These are phyloP conservation scores for Xylaria arbuscula DNA, from an alignment of 2,329 filamentous ascomycete genomes.

Conservation along the genomic window DNA sequence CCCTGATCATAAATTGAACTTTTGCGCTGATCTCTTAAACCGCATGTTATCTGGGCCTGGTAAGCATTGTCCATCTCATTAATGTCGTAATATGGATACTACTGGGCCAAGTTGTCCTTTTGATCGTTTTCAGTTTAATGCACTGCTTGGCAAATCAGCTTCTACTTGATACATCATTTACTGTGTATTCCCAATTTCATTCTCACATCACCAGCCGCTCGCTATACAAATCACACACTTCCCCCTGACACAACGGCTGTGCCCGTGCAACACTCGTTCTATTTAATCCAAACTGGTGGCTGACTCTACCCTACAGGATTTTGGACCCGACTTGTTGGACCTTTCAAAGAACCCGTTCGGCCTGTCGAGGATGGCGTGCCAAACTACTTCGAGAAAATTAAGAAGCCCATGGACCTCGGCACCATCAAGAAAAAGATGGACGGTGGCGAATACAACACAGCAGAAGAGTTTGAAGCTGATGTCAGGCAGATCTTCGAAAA, in stretches of 20 bases:
- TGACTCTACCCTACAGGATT: conserved; percentile 59
- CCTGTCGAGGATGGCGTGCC: conserved; percentile 67
- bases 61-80: conserved; percentile 48
- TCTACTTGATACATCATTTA: not conserved
- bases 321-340: conserved; percentile 73
- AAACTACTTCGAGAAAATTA: conserved; percentile 70
- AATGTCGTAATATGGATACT: not conserved
- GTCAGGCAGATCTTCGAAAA: conserved; percentile 72
- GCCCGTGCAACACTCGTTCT: not conserved
- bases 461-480: conserved; percentile 66
- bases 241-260: not conserved
- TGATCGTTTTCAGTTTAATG: not conserved
- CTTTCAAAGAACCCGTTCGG: conserved; percentile 70
- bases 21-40: conserved; percentile 67
- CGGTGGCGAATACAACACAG: conserved; percentile 60
- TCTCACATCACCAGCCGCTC: not conserved
- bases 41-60: conserved; percentile 72
- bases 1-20: conserved; percentile 62
- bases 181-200: not conserved
- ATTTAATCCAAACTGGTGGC: not conserved
- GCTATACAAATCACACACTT: too few relatives aligned
- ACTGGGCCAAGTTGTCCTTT: not conserved
- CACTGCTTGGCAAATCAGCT: not conserved
- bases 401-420: conserved; percentile 70
- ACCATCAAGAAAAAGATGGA: conserved; percentile 72